These are phyloP conservation scores for Rhizopogon sp. DNA, from an alignment of 768 basidiomycete species.

Conservation along the genomic window DNA sequence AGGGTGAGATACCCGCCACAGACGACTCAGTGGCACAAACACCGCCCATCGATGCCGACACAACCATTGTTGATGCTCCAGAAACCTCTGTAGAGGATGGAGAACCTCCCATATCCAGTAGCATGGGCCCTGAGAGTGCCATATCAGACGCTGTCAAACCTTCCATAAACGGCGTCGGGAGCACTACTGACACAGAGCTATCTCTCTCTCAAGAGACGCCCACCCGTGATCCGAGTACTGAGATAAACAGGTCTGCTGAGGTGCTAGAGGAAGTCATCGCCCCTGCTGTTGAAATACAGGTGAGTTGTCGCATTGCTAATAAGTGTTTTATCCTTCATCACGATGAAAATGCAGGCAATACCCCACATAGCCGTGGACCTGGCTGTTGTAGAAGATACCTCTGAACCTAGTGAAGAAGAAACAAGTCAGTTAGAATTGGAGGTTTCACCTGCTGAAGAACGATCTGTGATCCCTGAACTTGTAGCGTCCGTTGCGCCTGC, in stretches of 20 bases:
- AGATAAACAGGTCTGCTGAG: neutral
- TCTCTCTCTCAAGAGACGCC: neutral
- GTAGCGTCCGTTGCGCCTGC: neutral
- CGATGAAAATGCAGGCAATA: neutral
- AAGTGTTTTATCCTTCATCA: neutral
- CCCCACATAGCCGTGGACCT: neutral
- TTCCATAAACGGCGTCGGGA: conserved; percentile 3
- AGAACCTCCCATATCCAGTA: neutral
- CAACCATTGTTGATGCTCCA: neutral
- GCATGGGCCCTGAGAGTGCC: neutral
- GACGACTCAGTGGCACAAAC: neutral
- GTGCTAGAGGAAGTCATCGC: neutral
- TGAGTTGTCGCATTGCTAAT: neutral
- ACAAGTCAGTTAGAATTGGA: neutral
- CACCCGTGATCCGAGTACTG: neutral
- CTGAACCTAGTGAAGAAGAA: neutral
- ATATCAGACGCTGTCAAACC: neutral
- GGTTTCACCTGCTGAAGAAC: neutral
- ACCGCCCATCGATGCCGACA: neutral
- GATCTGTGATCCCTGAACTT: neutral
- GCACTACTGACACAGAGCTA: conserved; percentile 1
- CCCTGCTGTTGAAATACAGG: neutral
- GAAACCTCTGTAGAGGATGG: neutral
- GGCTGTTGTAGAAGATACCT: neutral
- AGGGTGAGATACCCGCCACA: neutral